A percentile compares a stretch with the other conserved stretches of the same genome.
These are phyloP conservation scores for Cystobasidium tubakii DNA, from an alignment of 768 basidiomycete genomes.

Conservation along the genomic window DNA sequence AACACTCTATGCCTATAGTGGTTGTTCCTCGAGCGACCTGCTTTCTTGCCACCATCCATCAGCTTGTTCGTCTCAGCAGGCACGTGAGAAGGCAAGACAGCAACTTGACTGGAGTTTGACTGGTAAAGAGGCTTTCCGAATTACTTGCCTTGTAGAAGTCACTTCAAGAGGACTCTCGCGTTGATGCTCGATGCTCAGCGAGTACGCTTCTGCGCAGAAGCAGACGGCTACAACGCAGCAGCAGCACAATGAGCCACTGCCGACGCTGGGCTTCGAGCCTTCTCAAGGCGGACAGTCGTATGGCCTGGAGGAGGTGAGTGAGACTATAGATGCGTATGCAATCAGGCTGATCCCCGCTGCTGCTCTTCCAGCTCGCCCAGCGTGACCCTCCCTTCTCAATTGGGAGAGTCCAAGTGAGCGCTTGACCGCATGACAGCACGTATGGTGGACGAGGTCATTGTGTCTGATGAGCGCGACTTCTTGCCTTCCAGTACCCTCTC, in stretches of 20 bases:
- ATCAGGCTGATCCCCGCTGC: slow-evolving; percentile 1
- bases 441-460: neutral
- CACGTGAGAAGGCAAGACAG: too few relatives aligned
- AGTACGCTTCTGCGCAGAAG: slow-evolving; percentile 24
- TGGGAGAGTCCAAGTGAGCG: slow-evolving; percentile 30
- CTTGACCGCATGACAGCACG: neutral
- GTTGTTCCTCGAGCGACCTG: too few relatives aligned
- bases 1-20: too few relatives aligned
- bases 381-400: slow-evolving; percentile 30
- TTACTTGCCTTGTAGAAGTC: too few relatives aligned
- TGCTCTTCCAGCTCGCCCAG: slow-evolving; percentile 23
- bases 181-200: slow-evolving; percentile 27
- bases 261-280: slow-evolving; percentile 25
- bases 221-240: too few relatives aligned
- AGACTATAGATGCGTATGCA: neutral
- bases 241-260: neutral
- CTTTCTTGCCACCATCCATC: too few relatives aligned
- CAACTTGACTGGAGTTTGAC: too few relatives aligned
- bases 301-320: slow-evolving; percentile 30
- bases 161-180: neutral
- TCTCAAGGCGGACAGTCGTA: slow-evolving; percentile 26
- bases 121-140: too few relatives aligned
- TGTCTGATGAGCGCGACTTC: neutral
- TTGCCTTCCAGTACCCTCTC: slow-evolving; percentile 15
- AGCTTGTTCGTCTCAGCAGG: too few relatives aligned